A percentile compares a stretch with the other conserved stretches of the same genome.
Conservation (phyloP, 768 basidiomycete species). For the Punctularia strigosozonata region DNA sequence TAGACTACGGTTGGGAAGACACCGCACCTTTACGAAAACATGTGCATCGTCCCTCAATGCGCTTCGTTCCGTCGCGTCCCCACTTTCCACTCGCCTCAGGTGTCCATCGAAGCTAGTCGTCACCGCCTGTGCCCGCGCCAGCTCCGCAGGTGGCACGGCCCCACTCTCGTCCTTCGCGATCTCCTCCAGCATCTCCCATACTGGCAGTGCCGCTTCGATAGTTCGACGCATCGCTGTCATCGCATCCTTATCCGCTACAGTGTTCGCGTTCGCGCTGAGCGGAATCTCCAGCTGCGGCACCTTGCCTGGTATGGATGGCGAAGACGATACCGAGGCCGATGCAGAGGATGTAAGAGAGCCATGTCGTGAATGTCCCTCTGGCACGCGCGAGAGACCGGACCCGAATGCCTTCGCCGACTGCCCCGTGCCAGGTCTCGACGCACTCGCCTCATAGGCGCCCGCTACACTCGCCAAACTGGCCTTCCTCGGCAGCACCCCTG, state of each 20-base stretch:
- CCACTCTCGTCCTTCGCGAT: constrained; percentile 37
- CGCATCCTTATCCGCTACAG: constrained; percentile 66
- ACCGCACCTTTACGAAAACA: constrained; percentile 64
- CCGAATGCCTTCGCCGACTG: too few relatives aligned
- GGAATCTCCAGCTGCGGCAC: constrained; percentile 33
- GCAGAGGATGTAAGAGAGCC: constrained; percentile 31
- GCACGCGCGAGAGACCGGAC: not conserved
- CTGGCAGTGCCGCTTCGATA: constrained; percentile 65
- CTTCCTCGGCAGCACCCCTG: too few relatives aligned
- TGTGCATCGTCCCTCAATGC: constrained; percentile 69
- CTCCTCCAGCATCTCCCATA: constrained; percentile 76
- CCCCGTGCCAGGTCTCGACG: too few relatives aligned
- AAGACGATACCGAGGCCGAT: constrained; percentile 21
- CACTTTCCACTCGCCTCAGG: constrained; percentile 46
- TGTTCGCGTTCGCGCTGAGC: constrained; percentile 42
- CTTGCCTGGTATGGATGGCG: constrained; percentile 27
- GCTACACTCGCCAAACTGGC: too few relatives aligned
- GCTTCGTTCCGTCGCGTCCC: constrained; percentile 43
- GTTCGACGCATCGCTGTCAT: constrained; percentile 70
- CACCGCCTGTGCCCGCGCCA: constrained; percentile 50
- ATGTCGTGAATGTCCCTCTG: constrained; percentile 28
- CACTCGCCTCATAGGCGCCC: too few relatives aligned
- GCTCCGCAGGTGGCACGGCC: constrained; percentile 35
- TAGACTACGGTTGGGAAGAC: constrained; percentile 4
- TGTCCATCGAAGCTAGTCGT: constrained; percentile 53